A percentile compares a stretch with the other conserved stretches of the same genome.
phyloP scores from a whole-genome alignment of 345 rosid genomes.

The Draba incana region DNA sequence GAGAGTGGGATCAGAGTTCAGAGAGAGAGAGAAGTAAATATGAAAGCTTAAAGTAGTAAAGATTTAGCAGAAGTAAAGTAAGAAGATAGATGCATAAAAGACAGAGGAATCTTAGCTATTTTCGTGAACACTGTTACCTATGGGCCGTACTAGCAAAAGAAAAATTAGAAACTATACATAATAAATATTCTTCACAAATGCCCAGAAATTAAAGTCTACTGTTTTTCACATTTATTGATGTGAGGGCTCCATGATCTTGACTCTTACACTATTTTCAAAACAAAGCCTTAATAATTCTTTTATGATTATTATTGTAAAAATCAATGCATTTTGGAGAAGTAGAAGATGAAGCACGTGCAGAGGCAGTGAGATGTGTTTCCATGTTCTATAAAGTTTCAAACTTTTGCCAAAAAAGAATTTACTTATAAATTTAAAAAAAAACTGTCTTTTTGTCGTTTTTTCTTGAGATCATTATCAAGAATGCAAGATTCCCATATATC shows the following conservation, averaged over 20 bases:
- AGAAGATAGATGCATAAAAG: conserved; percentile 31
- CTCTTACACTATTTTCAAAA: conserved; percentile 39
- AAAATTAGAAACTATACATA: conserved; percentile 32
- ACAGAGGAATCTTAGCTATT: conserved; percentile 53
- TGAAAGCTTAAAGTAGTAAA: conserved; percentile 44
- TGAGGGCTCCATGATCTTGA: conserved; percentile 47
- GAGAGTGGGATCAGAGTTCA: conserved; percentile 33
- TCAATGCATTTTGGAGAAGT: conserved; percentile 39
- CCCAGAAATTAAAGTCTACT: conserved; percentile 35
- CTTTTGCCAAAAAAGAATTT: conserved; percentile 28
- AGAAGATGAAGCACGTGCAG: conserved; percentile 61
- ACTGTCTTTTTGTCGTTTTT: conserved; percentile 53
- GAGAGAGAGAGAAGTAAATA: conserved; percentile 31
- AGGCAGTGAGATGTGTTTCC: conserved; percentile 45
- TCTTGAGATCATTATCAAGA: conserved; percentile 35
- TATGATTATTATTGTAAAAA: conserved; percentile 44
- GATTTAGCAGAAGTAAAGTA: conserved; percentile 32
- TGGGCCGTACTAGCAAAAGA: conserved; percentile 35
- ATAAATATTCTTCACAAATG: conserved; percentile 41
- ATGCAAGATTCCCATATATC: conserved; percentile 43
- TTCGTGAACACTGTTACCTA: conserved; percentile 47
- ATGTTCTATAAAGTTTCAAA: conserved; percentile 44
- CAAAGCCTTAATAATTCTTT: conserved; percentile 27
- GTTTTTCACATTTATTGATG: conserved; percentile 44
- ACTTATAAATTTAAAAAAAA: neutral